A percentile compares a stretch with the other conserved stretches of the same genome.
phyloP scores from a whole-genome alignment of 148 eudicot species.

The Vaccinium myrtillus region DNA sequence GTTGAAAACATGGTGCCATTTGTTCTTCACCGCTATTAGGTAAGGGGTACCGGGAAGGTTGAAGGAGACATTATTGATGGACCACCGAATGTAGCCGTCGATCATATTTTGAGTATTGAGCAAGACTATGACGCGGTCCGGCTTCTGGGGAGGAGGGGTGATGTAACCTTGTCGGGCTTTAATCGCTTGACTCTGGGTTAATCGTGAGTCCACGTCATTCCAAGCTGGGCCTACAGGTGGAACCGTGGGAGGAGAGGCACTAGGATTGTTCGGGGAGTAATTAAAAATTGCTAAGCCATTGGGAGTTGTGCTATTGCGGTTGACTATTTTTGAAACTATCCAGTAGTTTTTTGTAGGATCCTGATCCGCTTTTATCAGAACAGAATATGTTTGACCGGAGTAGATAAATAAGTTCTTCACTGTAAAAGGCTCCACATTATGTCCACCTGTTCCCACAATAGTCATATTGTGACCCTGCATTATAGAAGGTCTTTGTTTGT shows the following conservation, averaged over 20 bases:
- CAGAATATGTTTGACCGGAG: slow-evolving; percentile 89
- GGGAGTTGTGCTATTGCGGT: slow-evolving; percentile 53
- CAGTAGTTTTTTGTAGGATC: slow-evolving; percentile 74
- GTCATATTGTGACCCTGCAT: slow-evolving; percentile 81
- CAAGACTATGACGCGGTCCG: slow-evolving; percentile 55
- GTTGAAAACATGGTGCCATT: slow-evolving; percentile 39
- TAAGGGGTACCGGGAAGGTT: slow-evolving; percentile 72
- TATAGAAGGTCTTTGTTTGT: background rate
- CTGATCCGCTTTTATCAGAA: slow-evolving; percentile 62
- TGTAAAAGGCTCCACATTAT: slow-evolving; percentile 68
- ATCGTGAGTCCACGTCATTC: slow-evolving; percentile 42
- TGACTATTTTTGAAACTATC: slow-evolving; percentile 56
- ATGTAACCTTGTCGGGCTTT: slow-evolving; percentile 45
- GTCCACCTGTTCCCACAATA: slow-evolving; percentile 77
- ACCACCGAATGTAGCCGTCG: slow-evolving; percentile 49
- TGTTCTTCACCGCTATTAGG: slow-evolving; percentile 54
- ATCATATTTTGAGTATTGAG: slow-evolving; percentile 73
- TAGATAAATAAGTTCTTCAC: slow-evolving; percentile 70
- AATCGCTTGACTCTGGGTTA: slow-evolving; percentile 53
- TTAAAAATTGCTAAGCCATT: slow-evolving; percentile 66
- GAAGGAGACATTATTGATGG: slow-evolving; percentile 69
- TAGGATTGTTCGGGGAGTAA: slow-evolving; percentile 61
- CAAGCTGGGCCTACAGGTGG: slow-evolving; percentile 67
- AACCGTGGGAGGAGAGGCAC: slow-evolving; percentile 40
- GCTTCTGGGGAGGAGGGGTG: slow-evolving; percentile 43